Evolutionary conservation across 441 rosid genomes (phyloP).

Genomic region (Erodium moschatum): DNA sequence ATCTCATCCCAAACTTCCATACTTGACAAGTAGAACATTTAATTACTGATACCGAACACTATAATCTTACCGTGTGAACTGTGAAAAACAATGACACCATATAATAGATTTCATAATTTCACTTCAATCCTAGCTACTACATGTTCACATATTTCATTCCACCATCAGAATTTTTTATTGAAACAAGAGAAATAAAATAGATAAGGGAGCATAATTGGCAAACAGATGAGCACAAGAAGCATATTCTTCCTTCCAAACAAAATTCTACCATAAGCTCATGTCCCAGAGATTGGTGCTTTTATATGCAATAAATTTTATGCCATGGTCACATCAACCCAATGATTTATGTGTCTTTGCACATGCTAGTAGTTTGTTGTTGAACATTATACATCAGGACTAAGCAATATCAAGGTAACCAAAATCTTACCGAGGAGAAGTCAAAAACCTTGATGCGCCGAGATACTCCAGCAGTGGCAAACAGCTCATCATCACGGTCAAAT

Average conservation of each 20-base stretch:
- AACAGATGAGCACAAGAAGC: no score
- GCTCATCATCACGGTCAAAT: slow-evolving; percentile 91
- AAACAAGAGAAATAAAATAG: no score
- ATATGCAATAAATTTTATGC: no score
- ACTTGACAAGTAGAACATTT: background rate
- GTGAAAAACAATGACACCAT: no score
- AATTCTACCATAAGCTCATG: background rate
- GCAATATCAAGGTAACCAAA: background rate
- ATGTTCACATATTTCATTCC: no score
- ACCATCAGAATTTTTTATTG: no score
- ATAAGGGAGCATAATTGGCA: no score
- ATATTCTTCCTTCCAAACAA: no score
- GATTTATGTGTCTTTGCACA: slow-evolving; percentile 3
- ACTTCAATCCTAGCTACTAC: background rate
- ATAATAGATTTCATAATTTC: background rate
- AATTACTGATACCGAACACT: background rate
- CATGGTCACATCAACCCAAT: background rate
- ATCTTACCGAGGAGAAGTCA: slow-evolving; percentile 78
- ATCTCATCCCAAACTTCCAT: background rate
- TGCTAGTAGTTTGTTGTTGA: background rate
- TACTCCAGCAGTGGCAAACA: slow-evolving; percentile 98
- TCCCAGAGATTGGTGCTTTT: background rate
- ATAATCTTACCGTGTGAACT: background rate
- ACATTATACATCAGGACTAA: no score
- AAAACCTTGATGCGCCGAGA: slow-evolving; percentile 88